Base-by-base conservation (phyloP, 2,329 filamentous ascomycete species). In the Macrophomina tecta region DNA sequence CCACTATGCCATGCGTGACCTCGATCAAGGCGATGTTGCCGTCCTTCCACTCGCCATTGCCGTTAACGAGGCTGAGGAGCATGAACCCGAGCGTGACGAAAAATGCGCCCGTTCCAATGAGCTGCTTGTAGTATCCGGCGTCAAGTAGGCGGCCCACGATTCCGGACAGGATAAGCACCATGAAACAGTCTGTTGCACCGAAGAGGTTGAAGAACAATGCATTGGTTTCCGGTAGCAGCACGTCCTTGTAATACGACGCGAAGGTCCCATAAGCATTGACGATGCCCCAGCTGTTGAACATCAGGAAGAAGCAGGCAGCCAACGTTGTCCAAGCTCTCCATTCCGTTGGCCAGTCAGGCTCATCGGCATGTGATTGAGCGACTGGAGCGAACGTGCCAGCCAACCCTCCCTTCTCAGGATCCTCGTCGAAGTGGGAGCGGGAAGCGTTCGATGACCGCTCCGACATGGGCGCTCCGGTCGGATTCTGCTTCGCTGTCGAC, bases 241-340 rank as follows among this genome's bases (percentile, higher is more conserved):
- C 79, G 73, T 83, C 78, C 68, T 79, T 79, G 70, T 85, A 85
- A 73, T 80, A 84, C 1, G 81, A 83, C 1, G 80, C 76, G 72
- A 82, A 85, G 3, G 82, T 84, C 45, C 83, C 83, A 66, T 82
- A 85, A 5, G 82, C 79, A 68, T 83, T 84, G 38, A 84, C 81
- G 1, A 83, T 71, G 11, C 81, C 81, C 81, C 81, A 83, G 34
- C 77, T 79, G 69, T 82, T 82, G 73, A 82, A 82, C 83, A 84
- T 84, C 65, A 84, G 80, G 66, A 83, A 78, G 72, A 84, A 84
- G 68, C 83, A 82, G 30, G 79, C 82, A 4, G 82, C 70, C 65
- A 83, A 74, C 64, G 79, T 80, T 6, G 75, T 70, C 67, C 82
- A 84, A 14, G 83, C 78, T 68, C 78, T 74, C 80, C 80, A 82